Evolutionary conservation across 371 early-diverging fungal genomes (phyloP).

Genomic region (Chytridium lagenaria): DNA sequence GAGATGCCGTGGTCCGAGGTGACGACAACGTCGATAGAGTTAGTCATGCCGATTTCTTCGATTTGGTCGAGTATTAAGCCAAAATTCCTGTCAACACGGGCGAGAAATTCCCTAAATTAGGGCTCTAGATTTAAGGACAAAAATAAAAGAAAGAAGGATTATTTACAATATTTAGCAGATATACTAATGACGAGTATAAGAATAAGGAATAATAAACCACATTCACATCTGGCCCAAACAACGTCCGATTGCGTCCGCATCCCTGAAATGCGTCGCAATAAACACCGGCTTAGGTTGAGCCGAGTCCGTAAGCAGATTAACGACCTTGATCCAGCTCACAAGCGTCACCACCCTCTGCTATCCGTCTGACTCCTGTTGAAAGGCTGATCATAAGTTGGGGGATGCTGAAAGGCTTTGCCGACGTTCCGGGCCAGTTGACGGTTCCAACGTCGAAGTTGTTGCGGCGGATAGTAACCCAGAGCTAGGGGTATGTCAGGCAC

Average conservation of each 20-base stretch:
- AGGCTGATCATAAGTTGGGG: neutral
- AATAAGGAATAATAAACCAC: too few relatives aligned
- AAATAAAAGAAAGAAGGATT: too few relatives aligned
- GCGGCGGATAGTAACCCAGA: constrained; percentile 3
- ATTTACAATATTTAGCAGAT: too few relatives aligned
- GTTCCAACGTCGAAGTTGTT: constrained; percentile 5
- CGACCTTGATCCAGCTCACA: constrained; percentile 14
- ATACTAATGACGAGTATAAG: too few relatives aligned
- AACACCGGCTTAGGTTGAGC: neutral
- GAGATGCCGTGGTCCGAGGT: constrained; percentile 31
- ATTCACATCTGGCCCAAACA: constrained; percentile 6
- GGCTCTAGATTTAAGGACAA: too few relatives aligned
- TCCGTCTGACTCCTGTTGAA: constrained; percentile 21
- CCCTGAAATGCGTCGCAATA: constrained; percentile 19
- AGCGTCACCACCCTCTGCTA: neutral
- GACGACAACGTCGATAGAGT: constrained; percentile 16
- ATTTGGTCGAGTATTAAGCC: neutral
- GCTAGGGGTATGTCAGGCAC: too few relatives aligned
- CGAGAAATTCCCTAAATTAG: constrained; percentile 2
- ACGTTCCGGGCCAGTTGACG: constrained; percentile 16
- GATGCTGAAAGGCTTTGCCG: neutral
- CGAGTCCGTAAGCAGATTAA: neutral
- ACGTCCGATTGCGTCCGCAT: constrained; percentile 16
- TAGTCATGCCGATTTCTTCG: neutral
- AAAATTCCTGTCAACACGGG: constrained; percentile 16